Evolutionary conservation across 2,329 filamentous ascomycete species (phyloP).

Genomic region (Sodiomyces alkalinus): DNA sequence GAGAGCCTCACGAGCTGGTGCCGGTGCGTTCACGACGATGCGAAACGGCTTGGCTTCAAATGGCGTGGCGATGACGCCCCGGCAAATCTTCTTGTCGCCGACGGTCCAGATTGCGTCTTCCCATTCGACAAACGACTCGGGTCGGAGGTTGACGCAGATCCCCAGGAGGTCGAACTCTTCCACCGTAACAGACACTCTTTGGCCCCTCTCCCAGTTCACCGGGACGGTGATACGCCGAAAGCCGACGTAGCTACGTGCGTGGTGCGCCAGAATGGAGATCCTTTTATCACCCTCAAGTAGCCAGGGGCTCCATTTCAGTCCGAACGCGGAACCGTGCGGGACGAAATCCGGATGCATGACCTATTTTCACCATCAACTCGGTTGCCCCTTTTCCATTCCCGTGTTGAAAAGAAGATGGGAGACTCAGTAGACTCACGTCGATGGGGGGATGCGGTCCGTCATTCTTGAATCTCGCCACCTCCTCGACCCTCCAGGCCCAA

Average conservation of each 20-base stretch:
- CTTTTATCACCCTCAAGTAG: slow-evolving; percentile 16
- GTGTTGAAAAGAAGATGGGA: too few relatives aligned
- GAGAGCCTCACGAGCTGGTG: slow-evolving; percentile 19
- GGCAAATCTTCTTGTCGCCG: slow-evolving; percentile 22
- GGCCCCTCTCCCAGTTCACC: slow-evolving; percentile 17
- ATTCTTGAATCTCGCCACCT: slow-evolving; percentile 32
- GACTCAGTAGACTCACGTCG: slow-evolving; percentile 1
- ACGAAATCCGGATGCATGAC: slow-evolving; percentile 30
- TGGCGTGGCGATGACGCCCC: slow-evolving; percentile 40
- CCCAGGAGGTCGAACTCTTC: slow-evolving; percentile 26
- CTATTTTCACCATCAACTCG: neutral
- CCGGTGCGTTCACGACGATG: slow-evolving; percentile 21
- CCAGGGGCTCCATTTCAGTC: slow-evolving; percentile 41
- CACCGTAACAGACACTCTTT: slow-evolving; percentile 21
- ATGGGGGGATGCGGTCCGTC: slow-evolving; percentile 25
- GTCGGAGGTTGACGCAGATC: slow-evolving; percentile 32
- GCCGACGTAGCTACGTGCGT: slow-evolving; percentile 35
- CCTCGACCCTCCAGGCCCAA: slow-evolving; percentile 31
- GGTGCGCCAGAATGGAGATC: slow-evolving; percentile 32
- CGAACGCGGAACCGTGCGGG: slow-evolving; percentile 32
- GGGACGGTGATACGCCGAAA: slow-evolving; percentile 34
- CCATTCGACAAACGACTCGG: slow-evolving; percentile 40
- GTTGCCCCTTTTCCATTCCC: neutral
- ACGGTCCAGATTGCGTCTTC: slow-evolving; percentile 32
- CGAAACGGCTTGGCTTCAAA: slow-evolving; percentile 34